These are phyloP conservation scores for Prunella vulgaris DNA, from an alignment of 257 asterid species.

Conservation along the genomic window DNA sequence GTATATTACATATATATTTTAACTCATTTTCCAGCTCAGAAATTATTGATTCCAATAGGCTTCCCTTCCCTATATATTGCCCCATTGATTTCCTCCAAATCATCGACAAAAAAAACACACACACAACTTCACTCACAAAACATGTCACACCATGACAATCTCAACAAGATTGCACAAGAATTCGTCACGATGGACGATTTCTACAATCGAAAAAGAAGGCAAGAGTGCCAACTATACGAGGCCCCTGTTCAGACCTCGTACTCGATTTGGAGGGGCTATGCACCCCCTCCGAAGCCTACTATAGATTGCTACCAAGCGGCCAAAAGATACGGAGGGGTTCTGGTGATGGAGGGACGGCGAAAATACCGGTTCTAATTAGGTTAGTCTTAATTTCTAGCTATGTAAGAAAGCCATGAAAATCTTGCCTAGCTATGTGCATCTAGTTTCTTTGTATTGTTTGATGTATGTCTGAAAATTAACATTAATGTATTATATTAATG, in stretches of 20 bases:
- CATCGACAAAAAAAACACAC: background rate
- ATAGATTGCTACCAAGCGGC: conserved; percentile 47
- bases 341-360: conserved; percentile 23
- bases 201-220: conserved; percentile 16
- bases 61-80: background rate
- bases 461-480: background rate
- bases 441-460: background rate
- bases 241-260: conserved; percentile 12
- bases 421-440: background rate
- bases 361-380: conserved; percentile 10
- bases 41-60: background rate
- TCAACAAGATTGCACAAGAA: conserved; percentile 40
- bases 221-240: conserved; percentile 21
- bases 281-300: conserved; percentile 19
- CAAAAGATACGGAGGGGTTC: conserved; percentile 34
- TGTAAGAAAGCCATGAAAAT: no score
- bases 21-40: background rate
- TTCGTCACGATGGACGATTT: conserved; percentile 29
- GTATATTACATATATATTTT: background rate
- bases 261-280: conserved; percentile 21
- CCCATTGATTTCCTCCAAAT: conserved; percentile 3
- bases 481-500: background rate
- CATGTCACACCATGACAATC: conserved; percentile 40
- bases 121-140: background rate
- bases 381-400: background rate